Percentiles rank a stretch among this genome's conserved stretches.
phyloP scores from a whole-genome alignment of 129 eudicot species.

The Helianthus annuus region HanXRQr2.0-SUNRISE NC_035442.2:158360177-158360676 shows the following conservation, averaged over 20 bases:
- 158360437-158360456: slow-evolving; percentile 77
- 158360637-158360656: slow-evolving; percentile 49
- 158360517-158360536: slow-evolving; percentile 30
- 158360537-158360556: slow-evolving; percentile 40
- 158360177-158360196: slow-evolving; percentile 30
- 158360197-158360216: slow-evolving; percentile 20
- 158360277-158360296: slow-evolving; percentile 28
- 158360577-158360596: slow-evolving; percentile 46
- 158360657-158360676: slow-evolving; percentile 67
- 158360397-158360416: slow-evolving; percentile 52
- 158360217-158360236: slow-evolving; percentile 39
- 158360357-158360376: slow-evolving; percentile 72
- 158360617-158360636: slow-evolving; percentile 20
- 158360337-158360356: slow-evolving; percentile 34
- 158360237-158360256: slow-evolving; percentile 39
- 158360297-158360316: slow-evolving; percentile 48
- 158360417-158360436: slow-evolving; percentile 22
- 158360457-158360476: slow-evolving; percentile 54
- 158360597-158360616: slow-evolving; percentile 41
- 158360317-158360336: slow-evolving; percentile 42
- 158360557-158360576: slow-evolving; percentile 86
- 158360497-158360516: slow-evolving; percentile 60
- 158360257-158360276: slow-evolving; percentile 65
- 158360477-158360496: slow-evolving; percentile 70
- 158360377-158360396: slow-evolving; percentile 85